A percentile compares a stretch with the other conserved stretches of the same genome.
phyloP scores from a whole-genome alignment of 306 rosid species.

The Castanopsis chinensis region DNA sequence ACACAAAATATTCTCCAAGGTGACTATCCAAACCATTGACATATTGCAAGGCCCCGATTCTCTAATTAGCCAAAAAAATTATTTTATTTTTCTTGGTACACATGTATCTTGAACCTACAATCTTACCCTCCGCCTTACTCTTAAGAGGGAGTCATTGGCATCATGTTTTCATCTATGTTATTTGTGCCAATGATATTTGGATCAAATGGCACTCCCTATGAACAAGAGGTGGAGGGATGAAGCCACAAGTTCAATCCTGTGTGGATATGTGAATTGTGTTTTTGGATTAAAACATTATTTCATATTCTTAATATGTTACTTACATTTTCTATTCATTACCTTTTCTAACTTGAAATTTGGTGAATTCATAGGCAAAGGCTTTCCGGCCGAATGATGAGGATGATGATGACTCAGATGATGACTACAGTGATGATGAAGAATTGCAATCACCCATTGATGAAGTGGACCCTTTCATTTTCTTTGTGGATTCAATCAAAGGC shows the following conservation, averaged over 20 bases:
- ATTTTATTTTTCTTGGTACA: neutral
- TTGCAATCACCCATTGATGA: slow-evolving; percentile 97
- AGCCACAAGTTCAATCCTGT: neutral
- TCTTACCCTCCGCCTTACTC: neutral
- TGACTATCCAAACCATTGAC: neutral
- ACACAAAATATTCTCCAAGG: neutral
- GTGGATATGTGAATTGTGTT: neutral
- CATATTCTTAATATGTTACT: neutral
- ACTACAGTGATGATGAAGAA: slow-evolving; percentile 92
- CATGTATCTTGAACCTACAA: neutral
- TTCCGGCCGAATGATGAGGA: slow-evolving; percentile 62
- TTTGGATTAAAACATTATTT: neutral
- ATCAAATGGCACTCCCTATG: neutral
- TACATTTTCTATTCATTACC: slow-evolving; percentile 10
- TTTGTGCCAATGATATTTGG: neutral
- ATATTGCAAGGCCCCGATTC: neutral
- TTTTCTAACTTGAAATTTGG: slow-evolving; percentile 7
- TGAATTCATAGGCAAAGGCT: slow-evolving; percentile 62
- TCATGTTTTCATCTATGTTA: neutral
- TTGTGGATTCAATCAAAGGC: slow-evolving; percentile 88
- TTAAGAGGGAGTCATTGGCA: neutral
- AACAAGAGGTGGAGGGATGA: neutral
- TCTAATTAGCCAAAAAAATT: neutral
- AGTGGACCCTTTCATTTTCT: slow-evolving; percentile 91
- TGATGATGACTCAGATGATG: slow-evolving; percentile 83